phyloP scores from a whole-genome alignment of 148 eudicot species.

The Polygonum maritimum region DNA sequence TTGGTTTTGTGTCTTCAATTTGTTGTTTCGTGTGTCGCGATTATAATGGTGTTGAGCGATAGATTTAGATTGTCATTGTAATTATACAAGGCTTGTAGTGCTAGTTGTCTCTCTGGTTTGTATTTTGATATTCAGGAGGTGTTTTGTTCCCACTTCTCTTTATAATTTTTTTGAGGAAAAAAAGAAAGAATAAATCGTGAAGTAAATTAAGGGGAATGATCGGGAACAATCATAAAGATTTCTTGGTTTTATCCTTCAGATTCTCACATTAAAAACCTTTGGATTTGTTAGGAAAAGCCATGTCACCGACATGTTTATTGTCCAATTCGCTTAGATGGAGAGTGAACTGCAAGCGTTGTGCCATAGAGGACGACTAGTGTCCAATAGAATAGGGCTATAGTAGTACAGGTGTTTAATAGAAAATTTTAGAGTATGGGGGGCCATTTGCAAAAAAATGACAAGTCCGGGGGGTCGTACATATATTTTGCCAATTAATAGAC shows the following conservation, averaged over 20 bases:
- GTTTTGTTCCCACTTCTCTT: background rate
- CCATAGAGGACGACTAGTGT: too few relatives aligned
- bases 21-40: conserved; percentile 14
- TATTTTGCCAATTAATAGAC: too few relatives aligned
- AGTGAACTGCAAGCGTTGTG: too few relatives aligned
- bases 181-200: background rate
- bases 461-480: too few relatives aligned
- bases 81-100: conserved; percentile 1
- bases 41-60: conserved; percentile 21
- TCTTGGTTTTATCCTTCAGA: conserved; percentile 5
- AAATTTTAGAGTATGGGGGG: too few relatives aligned
- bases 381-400: too few relatives aligned
- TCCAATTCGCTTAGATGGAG: too few relatives aligned
- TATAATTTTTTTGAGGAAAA: background rate
- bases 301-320: too few relatives aligned
- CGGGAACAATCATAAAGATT: conserved; percentile 7
- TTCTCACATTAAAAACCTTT: conserved; percentile 10
- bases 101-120: background rate
- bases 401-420: too few relatives aligned
- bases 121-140: conserved; percentile 9
- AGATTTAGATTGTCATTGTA: background rate
- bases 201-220: conserved; percentile 13
- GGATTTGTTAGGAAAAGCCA: too few relatives aligned
- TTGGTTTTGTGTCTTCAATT: conserved; percentile 16
- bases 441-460: too few relatives aligned